Evolutionary conservation across 1,284 basidiomycete genomes (phyloP).

Genomic region (Ceratobasidium sp.): DNA sequence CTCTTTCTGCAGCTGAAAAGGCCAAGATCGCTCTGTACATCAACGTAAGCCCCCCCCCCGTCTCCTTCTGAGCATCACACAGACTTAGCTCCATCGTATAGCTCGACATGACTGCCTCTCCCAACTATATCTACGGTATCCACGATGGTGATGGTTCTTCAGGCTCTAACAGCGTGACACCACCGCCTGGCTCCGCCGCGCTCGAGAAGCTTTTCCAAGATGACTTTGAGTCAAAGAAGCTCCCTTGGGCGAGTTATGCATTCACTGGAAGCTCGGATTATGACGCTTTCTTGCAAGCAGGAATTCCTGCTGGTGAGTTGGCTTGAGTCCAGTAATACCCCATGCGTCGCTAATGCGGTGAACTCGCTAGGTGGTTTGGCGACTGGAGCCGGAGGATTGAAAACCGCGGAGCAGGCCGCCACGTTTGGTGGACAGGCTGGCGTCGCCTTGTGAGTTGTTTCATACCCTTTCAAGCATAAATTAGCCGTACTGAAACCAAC

Average conservation of each 20-base stretch:
- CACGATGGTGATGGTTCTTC: constrained; percentile 30
- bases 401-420: constrained; percentile 35
- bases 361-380: constrained; percentile 25
- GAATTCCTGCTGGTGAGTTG: constrained; percentile 39
- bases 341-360: not conserved
- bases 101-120: constrained; percentile 43
- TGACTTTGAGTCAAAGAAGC: constrained; percentile 40
- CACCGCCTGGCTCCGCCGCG: constrained; percentile 28
- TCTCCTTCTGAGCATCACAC: not conserved
- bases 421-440: constrained; percentile 38
- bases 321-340: too few species aligned
- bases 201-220: constrained; percentile 40
- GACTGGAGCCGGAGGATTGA: constrained; percentile 34
- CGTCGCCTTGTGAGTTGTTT: constrained; percentile 28
- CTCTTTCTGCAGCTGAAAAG: constrained; percentile 33
- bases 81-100: not conserved
- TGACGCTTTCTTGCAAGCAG: constrained; percentile 42
- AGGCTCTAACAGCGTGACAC: constrained; percentile 28
- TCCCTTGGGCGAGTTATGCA: constrained; percentile 26
- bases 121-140: constrained; percentile 36
- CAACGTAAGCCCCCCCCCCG: constrained; percentile 1
- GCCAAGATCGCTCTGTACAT: constrained; percentile 33
- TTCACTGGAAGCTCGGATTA: constrained; percentile 28
- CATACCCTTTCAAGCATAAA: not conserved
- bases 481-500: not conserved